Percentiles rank a stretch among this genome's conserved stretches.
phyloP scores from a whole-genome alignment of 129 eudicot species.

The Flaveria ramosissima region DNA sequence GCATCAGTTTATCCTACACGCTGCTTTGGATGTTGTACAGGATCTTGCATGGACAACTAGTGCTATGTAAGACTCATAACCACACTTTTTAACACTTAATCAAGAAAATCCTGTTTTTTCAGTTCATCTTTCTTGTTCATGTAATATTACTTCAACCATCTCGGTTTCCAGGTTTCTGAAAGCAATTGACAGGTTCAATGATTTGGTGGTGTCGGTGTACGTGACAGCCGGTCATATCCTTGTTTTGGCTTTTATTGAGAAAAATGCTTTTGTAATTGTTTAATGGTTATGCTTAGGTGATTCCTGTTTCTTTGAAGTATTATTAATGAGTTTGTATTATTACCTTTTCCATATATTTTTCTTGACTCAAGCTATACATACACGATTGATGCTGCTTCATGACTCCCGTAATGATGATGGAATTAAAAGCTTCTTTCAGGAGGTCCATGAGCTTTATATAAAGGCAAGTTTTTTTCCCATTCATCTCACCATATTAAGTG shows the following conservation, averaged over 20 bases:
- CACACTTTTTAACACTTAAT: constrained; percentile 8
- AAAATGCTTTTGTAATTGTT: background rate
- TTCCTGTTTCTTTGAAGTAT: background rate
- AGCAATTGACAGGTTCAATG: constrained; percentile 89
- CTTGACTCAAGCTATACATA: constrained; percentile 66
- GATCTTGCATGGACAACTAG: constrained; percentile 98
- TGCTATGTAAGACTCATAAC: constrained; percentile 68
- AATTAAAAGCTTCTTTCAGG: constrained; percentile 96
- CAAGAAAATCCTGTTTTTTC: background rate
- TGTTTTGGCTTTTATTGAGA: too few species aligned
- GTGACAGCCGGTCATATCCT: constrained; percentile 99
- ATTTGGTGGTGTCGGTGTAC: constrained; percentile 94
- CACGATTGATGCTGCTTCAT: constrained; percentile 96
- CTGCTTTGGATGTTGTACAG: constrained; percentile 92
- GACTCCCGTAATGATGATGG: constrained; percentile 98
- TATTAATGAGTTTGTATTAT: background rate
- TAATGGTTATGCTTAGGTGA: background rate
- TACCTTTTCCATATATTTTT: constrained; percentile 29
- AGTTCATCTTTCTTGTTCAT: background rate
- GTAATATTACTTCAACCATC: constrained; percentile 1
- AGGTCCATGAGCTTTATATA: constrained; percentile 94
- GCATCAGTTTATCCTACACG: constrained; percentile 92
- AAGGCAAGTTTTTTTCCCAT: constrained; percentile 50
- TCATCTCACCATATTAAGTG: background rate
- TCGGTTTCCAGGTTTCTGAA: constrained; percentile 75